Conservation (phyloP, 176 grass and related monocot genomes). For the Coix lacrymajobi region DNA sequence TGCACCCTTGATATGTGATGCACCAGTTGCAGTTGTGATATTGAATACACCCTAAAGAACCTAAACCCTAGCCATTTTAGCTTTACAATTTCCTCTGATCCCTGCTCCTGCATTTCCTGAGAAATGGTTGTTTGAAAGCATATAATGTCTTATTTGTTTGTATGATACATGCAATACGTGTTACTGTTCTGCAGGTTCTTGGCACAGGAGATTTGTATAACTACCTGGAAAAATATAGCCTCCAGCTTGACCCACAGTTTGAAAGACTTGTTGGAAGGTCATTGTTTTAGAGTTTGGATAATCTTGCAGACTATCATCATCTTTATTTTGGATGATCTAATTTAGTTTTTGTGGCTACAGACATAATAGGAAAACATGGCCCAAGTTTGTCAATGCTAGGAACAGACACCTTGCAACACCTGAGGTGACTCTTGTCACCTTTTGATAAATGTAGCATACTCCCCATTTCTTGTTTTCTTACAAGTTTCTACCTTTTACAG, state of each 20-base stretch:
- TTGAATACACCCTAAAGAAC: not conserved
- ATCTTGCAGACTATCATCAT: not conserved
- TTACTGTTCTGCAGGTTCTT: constrained; percentile 52
- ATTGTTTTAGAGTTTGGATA: constrained; percentile 19
- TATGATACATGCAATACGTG: not conserved
- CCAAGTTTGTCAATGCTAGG: constrained; percentile 59
- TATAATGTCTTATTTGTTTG: not conserved
- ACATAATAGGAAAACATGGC: constrained; percentile 76
- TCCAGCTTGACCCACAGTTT: constrained; percentile 71
- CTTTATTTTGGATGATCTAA: constrained; percentile 1
- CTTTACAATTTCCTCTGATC: not conserved
- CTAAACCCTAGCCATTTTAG: not conserved
- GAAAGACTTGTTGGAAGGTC: constrained; percentile 82
- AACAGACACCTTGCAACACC: constrained; percentile 73
- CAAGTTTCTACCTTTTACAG: constrained; percentile 34
- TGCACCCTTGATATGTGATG: too few relatives aligned
- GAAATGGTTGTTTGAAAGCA: not conserved
- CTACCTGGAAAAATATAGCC: constrained; percentile 75
- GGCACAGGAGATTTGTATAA: constrained; percentile 76
- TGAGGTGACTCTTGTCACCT: constrained; percentile 48
- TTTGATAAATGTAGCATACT: not conserved
- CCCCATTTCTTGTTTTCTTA: constrained; percentile 18
- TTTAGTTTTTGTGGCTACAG: constrained; percentile 31
- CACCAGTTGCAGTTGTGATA: not conserved
- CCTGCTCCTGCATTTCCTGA: not conserved